Base-by-base conservation (phyloP, 164 flowering plant species). In the Sedum album region DNA sequence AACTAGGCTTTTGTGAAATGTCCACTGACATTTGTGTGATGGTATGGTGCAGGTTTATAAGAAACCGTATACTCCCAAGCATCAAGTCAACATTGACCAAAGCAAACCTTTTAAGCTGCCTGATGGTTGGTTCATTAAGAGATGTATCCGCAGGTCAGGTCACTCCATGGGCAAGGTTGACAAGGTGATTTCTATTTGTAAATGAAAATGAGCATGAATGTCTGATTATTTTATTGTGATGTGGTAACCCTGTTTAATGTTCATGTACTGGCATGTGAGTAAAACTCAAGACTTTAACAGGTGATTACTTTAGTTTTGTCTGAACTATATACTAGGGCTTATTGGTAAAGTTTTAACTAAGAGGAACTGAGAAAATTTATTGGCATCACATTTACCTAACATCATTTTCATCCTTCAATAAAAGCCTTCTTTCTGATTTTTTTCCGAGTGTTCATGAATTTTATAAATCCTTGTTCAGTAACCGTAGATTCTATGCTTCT, bases 101-200 rank as follows among this genome's bases (percentile, higher is more conserved):
- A 23, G 66, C 20, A 35, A 35, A 25, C 39, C 66, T 0, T 35
- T 33, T 25, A 39, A 64, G 26, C 44, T 64, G 66, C 66, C 66
- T 36, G 44, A 64, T 33, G 66, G 66, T 64, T 64, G 66, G 66
- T 64, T 26, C 46, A 5, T 64, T 39, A 36, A 36, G 70, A 67
- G 73, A 66, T 74, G 35, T 17, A 76, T 69, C 1, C 78, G 81
- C 31, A 67, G 18, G 14, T 48, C 72, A 65, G 69, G 39, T 5
- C 28, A 25, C 15, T 61, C 42, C 63, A 21, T 36, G 2, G 67
- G 68, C 30, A 42, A 17, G n/a, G 44, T 70, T 25, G 81, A 83
- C 77, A 81, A 66, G 82, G 84, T 83, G 73, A 38, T 64, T 10
- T 39, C 26, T 1, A n/a, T 21, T 46, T 18, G 31, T 46, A 10